Evolutionary conservation across 257 asterid species (phyloP).

Genomic region (Lithospermum erythrorhizon): DNA sequence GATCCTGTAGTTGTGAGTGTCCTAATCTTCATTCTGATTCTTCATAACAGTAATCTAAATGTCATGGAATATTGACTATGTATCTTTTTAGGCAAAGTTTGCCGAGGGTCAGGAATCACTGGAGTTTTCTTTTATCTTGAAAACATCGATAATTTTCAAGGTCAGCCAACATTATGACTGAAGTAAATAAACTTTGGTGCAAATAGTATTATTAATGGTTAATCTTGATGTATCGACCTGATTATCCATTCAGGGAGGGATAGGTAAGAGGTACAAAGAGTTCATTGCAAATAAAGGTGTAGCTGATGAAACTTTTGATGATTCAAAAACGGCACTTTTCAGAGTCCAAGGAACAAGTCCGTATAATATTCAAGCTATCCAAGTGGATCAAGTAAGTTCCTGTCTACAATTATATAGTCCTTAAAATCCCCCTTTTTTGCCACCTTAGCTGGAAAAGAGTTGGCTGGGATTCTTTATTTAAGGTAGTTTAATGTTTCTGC

Average conservation of each 20-base stretch:
- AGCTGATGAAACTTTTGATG: slow-evolving; percentile 52
- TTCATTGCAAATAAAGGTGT: slow-evolving; percentile 40
- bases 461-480: neutral
- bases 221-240: slow-evolving; percentile 12
- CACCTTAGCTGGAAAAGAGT: neutral
- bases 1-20: slow-evolving; percentile 20
- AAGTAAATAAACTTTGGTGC: neutral
- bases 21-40: neutral
- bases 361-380: slow-evolving; percentile 74
- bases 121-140: slow-evolving; percentile 57
- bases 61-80: neutral
- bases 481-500: slow-evolving; percentile 6
- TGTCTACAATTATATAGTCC: neutral
- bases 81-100: slow-evolving; percentile 49
- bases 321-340: slow-evolving; percentile 55
- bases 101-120: slow-evolving; percentile 58
- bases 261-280: slow-evolving; percentile 49
- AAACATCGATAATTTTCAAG: slow-evolving; percentile 57
- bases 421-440: neutral
- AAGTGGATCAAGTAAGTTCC: slow-evolving; percentile 67
- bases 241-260: slow-evolving; percentile 50
- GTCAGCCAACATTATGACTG: slow-evolving; percentile 20
- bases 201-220: neutral
- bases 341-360: slow-evolving; percentile 73
- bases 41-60: neutral